Conservation (phyloP, 257 asterid species). For the Salvia miltiorrhiza region DNA sequence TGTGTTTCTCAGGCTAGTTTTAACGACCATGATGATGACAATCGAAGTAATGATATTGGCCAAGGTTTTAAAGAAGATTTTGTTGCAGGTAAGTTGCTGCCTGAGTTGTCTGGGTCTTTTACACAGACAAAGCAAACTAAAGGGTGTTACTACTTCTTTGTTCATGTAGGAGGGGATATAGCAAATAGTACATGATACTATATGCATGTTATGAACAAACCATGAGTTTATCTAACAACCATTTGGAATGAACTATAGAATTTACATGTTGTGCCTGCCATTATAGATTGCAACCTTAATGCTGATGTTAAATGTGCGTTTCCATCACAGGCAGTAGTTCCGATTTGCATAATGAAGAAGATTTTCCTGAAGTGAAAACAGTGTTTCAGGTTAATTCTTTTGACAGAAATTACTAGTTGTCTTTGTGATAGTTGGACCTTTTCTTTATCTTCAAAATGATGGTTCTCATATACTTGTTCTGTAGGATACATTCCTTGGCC, state of each 20-base stretch:
- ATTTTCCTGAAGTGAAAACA: slow-evolving; percentile 73
- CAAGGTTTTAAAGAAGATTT: slow-evolving; percentile 28
- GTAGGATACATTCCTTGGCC: slow-evolving; percentile 94
- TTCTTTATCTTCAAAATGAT: slow-evolving; percentile 2
- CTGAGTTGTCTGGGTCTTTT: slow-evolving; percentile 13
- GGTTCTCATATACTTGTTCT: slow-evolving; percentile 18
- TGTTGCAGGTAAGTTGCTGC: slow-evolving; percentile 33
- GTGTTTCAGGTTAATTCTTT: slow-evolving; percentile 61
- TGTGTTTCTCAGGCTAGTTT: slow-evolving; percentile 33
- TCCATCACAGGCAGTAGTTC: slow-evolving; percentile 44
- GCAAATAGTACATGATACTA: background rate
- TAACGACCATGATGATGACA: slow-evolving; percentile 30
- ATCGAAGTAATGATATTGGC: slow-evolving; percentile 33
- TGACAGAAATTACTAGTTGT: slow-evolving; percentile 3
- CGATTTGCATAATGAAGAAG: slow-evolving; percentile 56
- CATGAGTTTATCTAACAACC: slow-evolving; percentile 1
- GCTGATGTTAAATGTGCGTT: slow-evolving; percentile 19
- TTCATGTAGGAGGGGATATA: slow-evolving; percentile 4
- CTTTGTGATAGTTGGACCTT: slow-evolving; percentile 9
- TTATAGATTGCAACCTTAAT: slow-evolving; percentile 18
- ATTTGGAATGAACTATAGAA: slow-evolving; percentile 16
- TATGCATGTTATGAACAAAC: slow-evolving; percentile 5
- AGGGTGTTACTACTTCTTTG: slow-evolving; percentile 12
- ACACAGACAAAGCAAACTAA: background rate
- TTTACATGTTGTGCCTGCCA: background rate